Evolutionary conservation across 2,329 filamentous ascomycete genomes (phyloP).

Genomic region (Arthrobotrys entomopaga): DNA sequence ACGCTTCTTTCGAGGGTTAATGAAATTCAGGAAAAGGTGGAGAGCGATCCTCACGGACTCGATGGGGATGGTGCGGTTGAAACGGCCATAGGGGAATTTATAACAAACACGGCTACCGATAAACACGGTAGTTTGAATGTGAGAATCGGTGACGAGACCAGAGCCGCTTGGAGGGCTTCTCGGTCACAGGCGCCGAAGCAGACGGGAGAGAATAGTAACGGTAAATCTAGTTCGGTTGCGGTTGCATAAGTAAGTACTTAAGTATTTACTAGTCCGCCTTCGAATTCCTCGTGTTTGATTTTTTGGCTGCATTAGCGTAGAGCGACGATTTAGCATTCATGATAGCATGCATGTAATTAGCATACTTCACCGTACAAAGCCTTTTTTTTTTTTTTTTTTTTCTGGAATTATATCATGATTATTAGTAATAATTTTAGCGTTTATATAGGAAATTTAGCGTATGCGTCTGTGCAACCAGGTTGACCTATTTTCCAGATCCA

Average conservation of each 20-base stretch:
- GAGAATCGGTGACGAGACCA: constrained; percentile 32
- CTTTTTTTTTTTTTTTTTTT: no score
- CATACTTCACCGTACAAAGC: no score
- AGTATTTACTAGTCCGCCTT: no score
- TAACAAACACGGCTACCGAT: constrained; percentile 9
- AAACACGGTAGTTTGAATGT: constrained; percentile 7
- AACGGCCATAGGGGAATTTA: constrained; percentile 19
- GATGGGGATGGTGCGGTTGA: constrained; percentile 24
- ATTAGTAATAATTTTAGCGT: no score
- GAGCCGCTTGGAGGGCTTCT: constrained; percentile 19
- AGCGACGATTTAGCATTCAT: neutral
- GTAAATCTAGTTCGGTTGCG: neutral
- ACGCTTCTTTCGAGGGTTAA: constrained; percentile 20
- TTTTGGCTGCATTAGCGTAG: no score
- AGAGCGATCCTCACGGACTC: constrained; percentile 2
- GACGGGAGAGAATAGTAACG: neutral
- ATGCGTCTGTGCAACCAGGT: no score
- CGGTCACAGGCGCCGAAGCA: neutral
- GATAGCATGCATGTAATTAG: no score
- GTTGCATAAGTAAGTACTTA: neutral
- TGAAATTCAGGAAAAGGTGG: constrained; percentile 30
- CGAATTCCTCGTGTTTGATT: neutral
- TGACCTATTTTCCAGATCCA: no score
- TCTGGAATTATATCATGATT: no score
- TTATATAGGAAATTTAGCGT: no score